Evolutionary conservation across 176 grass and related monocot genomes (phyloP).

Genomic region (Carex myosuroides): DNA sequence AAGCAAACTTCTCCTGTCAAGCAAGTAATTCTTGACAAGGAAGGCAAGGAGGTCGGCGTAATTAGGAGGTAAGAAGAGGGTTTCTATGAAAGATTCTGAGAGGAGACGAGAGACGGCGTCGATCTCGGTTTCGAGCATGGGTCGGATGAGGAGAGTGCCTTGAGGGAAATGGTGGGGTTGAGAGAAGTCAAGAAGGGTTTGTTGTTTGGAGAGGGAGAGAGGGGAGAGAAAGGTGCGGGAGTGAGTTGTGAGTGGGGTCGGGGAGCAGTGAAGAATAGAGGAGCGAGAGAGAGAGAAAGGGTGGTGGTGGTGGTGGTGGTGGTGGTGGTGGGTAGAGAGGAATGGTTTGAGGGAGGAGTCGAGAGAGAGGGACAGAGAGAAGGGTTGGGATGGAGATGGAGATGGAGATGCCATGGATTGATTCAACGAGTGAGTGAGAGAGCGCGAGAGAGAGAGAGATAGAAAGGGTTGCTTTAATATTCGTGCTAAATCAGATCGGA

Average conservation of each 20-base stretch:
- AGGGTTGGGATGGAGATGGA: too few species aligned
- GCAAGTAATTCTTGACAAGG: constrained; percentile 64
- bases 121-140: constrained; percentile 37
- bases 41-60: constrained; percentile 60
- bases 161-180: constrained; percentile 41
- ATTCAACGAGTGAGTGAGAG: too few species aligned
- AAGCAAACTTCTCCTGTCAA: constrained; percentile 39
- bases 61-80: constrained; percentile 45
- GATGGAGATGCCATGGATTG: too few species aligned
- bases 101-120: constrained; percentile 55
- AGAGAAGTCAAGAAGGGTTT: constrained; percentile 40
- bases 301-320: not conserved
- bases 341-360: not conserved
- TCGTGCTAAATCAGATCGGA: too few species aligned
- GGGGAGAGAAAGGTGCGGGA: constrained; percentile 41
- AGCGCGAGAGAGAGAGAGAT: too few species aligned
- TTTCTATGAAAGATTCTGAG: constrained; percentile 62
- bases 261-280: not conserved
- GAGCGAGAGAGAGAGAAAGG: not conserved
- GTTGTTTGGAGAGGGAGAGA: constrained; percentile 29
- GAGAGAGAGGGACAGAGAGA: not conserved
- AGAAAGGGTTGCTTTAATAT: too few species aligned
- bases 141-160: constrained; percentile 50
- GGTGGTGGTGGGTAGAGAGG: not conserved
- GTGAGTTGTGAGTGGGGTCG: not conserved